Conservation (phyloP, 2,329 filamentous ascomycete species). For the Macrophomina tecta region DNA sequence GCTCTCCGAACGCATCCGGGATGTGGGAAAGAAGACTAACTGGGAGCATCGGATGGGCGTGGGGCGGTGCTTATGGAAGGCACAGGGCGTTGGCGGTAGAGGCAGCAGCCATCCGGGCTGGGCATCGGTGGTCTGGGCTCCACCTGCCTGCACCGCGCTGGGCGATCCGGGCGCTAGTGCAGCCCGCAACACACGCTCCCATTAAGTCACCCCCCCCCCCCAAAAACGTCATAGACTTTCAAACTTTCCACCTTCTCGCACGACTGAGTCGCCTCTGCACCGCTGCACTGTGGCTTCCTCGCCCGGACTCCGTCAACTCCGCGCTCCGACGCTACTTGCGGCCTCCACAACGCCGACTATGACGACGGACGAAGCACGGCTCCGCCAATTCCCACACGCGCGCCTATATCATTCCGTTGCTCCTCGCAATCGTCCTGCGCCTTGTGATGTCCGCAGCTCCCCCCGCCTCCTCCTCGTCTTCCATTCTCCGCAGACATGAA, state of each 20-base stretch:
- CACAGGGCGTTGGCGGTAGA: too few relatives aligned
- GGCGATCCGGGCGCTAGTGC: slow-evolving; percentile 1
- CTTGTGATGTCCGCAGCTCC: background rate
- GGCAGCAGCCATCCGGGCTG: background rate
- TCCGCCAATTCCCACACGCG: background rate
- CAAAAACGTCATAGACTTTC: slow-evolving; percentile 17
- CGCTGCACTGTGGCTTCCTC: background rate
- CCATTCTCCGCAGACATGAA: background rate
- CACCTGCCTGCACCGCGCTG: too few relatives aligned
- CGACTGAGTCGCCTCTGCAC: background rate
- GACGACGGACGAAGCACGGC: background rate
- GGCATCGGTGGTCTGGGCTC: background rate
- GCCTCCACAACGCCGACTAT: background rate
- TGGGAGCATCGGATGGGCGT: too few relatives aligned
- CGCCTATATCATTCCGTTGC: background rate
- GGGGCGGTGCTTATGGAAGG: too few relatives aligned
- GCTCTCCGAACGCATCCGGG: slow-evolving; percentile 1
- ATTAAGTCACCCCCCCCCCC: too few relatives aligned
- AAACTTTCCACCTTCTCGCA: background rate
- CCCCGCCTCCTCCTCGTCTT: background rate
- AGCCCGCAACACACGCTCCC: too few relatives aligned
- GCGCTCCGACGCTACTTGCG: background rate
- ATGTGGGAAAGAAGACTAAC: too few relatives aligned
- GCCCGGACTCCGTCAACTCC: background rate
- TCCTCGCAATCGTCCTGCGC: too few relatives aligned